Conservation (phyloP, 192 early-diverging fungal genomes). For the Dissophora globulifera region DNA sequence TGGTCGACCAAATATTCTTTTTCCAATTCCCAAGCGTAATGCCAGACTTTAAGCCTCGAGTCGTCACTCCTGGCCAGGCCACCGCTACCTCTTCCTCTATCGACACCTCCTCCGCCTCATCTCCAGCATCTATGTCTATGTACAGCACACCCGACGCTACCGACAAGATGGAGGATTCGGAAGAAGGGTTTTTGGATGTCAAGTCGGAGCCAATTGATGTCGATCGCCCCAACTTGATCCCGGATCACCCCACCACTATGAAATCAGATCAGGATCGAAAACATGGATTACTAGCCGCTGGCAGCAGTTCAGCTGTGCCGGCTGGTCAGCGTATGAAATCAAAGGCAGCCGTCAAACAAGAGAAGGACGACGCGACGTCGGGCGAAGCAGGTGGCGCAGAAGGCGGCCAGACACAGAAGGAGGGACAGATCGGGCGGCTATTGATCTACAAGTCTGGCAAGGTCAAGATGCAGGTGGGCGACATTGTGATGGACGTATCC, state of each 20-base stretch:
- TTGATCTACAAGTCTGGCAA: slow-evolving; percentile 72
- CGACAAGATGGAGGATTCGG: slow-evolving; percentile 16
- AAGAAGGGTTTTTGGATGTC: slow-evolving; percentile 38
- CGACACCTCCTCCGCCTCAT: slow-evolving; percentile 14
- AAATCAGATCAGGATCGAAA: slow-evolving; percentile 26
- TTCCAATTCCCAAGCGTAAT: slow-evolving; percentile 73
- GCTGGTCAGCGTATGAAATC: slow-evolving; percentile 31
- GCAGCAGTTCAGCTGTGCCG: slow-evolving; percentile 14
- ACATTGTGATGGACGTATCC: slow-evolving; percentile 68
- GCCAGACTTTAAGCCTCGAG: slow-evolving; percentile 61
- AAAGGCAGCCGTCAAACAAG: slow-evolving; percentile 12
- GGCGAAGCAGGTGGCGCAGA: slow-evolving; percentile 20
- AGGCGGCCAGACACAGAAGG: slow-evolving; percentile 23
- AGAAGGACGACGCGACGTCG: no score
- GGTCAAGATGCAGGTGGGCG: slow-evolving; percentile 72
- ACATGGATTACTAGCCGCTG: background rate
- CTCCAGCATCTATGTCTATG: slow-evolving; percentile 15
- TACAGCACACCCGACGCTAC: slow-evolving; percentile 21
- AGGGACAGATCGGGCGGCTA: slow-evolving; percentile 70
- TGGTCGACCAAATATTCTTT: slow-evolving; percentile 61
- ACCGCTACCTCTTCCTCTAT: slow-evolving; percentile 31
- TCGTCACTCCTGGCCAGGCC: slow-evolving; percentile 16
- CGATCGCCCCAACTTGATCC: slow-evolving; percentile 27
- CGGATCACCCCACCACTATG: slow-evolving; percentile 6
- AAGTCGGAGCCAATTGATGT: slow-evolving; percentile 46